These are phyloP conservation scores for Nannochloris sp. DNA, from an alignment of 139 green algal species.

Conservation along the genomic window DNA sequence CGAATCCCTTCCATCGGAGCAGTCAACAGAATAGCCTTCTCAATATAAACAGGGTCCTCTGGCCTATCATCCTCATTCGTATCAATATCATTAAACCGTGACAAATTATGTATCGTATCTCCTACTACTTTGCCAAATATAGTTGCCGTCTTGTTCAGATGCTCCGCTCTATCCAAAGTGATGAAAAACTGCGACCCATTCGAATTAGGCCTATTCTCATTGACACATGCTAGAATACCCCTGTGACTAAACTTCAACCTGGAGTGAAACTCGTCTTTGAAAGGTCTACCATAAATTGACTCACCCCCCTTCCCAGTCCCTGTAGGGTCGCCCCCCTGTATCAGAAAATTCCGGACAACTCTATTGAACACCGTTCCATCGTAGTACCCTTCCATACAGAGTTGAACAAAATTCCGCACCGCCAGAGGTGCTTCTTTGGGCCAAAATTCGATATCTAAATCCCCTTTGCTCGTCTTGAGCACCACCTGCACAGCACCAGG, in stretches of 20 bases:
- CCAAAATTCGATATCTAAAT: slow-evolving; percentile 96
- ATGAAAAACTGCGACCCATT: slow-evolving; percentile 89
- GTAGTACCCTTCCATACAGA: slow-evolving; percentile 93
- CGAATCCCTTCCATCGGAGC: slow-evolving; percentile 95
- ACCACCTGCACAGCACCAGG: slow-evolving; percentile 52
- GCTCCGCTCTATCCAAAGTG: slow-evolving; percentile 54
- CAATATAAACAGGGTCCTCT: slow-evolving; percentile 54
- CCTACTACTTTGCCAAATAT: slow-evolving; percentile 81
- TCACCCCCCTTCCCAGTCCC: slow-evolving; percentile 52
- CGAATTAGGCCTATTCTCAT: slow-evolving; percentile 70
- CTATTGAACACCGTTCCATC: slow-evolving; percentile 82
- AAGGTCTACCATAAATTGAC: slow-evolving; percentile 40
- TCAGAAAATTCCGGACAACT: slow-evolving; percentile 76
- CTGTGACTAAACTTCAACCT: slow-evolving; percentile 82
- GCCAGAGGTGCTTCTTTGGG: slow-evolving; percentile 87
- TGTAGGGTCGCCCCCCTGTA: slow-evolving; percentile 71
- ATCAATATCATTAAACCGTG: slow-evolving; percentile 75
- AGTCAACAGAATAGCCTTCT: slow-evolving; percentile 70
- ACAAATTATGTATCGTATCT: slow-evolving; percentile 91
- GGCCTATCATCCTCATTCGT: slow-evolving; percentile 53
- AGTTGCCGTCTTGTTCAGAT: slow-evolving; percentile 82
- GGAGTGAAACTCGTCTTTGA: slow-evolving; percentile 87
- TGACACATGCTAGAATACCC: slow-evolving; percentile 89
- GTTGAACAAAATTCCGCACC: slow-evolving; percentile 91
- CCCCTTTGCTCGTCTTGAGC: slow-evolving; percentile 75